These are phyloP conservation scores for Iris macrosiphon DNA, from an alignment of 106 monocot species.

Conservation along the genomic window DNA sequence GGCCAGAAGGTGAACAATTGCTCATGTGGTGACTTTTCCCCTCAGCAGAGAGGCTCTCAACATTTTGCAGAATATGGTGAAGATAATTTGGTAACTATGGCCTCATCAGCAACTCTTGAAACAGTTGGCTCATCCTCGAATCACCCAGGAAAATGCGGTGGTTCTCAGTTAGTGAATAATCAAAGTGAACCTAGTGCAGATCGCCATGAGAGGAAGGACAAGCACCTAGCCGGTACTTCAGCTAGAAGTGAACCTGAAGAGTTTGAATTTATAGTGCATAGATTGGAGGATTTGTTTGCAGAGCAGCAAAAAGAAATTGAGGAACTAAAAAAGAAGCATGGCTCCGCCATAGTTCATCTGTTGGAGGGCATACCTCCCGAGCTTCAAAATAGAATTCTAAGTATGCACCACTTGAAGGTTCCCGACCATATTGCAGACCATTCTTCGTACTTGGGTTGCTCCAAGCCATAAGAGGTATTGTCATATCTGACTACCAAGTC, in stretches of 20 bases:
- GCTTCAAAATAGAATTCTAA: constrained; percentile 17
- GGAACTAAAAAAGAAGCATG: constrained; percentile 48
- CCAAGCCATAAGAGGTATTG: no score
- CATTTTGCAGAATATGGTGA: not conserved
- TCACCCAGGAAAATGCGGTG: not conserved
- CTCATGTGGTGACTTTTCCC: not conserved
- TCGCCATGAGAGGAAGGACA: not conserved
- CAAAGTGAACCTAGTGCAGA: not conserved
- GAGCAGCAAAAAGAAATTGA: constrained; percentile 51
- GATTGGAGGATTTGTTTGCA: constrained; percentile 21
- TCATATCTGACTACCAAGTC: no score
- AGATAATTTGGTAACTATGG: not conserved
- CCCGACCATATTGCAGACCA: constrained; percentile 2
- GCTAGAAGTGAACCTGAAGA: constrained; percentile 6
- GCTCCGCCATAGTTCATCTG: constrained; percentile 20
- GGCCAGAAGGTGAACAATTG: not conserved
- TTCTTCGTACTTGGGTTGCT: no score
- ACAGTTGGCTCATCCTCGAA: not conserved
- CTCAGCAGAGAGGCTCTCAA: not conserved
- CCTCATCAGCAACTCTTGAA: not conserved
- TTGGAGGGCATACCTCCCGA: constrained; percentile 41
- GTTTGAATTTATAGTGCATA: constrained; percentile 17
- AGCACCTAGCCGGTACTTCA: no score
- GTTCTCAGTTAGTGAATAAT: not conserved
- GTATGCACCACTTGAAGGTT: constrained; percentile 17